Base-by-base conservation (phyloP, 2,329 filamentous ascomycete genomes). In the Fusarium albidum region DNA sequence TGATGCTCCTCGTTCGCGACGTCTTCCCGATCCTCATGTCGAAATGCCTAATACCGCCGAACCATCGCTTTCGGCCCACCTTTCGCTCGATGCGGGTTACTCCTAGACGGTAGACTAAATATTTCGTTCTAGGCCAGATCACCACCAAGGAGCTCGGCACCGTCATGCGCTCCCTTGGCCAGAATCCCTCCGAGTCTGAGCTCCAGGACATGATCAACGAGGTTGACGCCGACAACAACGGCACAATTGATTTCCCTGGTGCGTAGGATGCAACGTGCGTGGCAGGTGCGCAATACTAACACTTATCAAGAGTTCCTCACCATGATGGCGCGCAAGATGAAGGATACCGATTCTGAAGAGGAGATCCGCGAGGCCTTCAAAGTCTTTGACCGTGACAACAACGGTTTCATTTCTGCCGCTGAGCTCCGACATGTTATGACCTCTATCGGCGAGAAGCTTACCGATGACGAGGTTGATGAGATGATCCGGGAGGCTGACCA, bases 291-390 rank as follows among this genome's bases (percentile, higher is more conserved):
- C 5, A 29, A 34, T 53, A 41, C 62, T 68, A 52, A 68, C 59
- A 52, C 11, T 28, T 25, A n/a, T 17, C 37, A 70, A 94, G 91
- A 95, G 73, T 95, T 95, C 77, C 81, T 95, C 57, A 95, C 91
- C 61, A 95, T 95, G 91, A 95, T 95, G 91, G 91, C 91, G 55
- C 86, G 91, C 71, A 95, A 95, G 81, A 95, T 95, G 91, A 94
- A 94, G 82, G 91, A 94, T 70, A 95, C 91, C 66, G 91, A 95
- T 72, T 94, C 90, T 41, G 91, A 95, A 77, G 91, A 95, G 78
- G 91, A 95, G 75, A 95, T 95, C 67, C 86, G 91, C 68, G 91
- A 94, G 75, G 90, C 90, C 12, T 94, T 94, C 85, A 93, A 93
- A 83, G 86, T 89, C 49, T 95, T 95, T 69, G 91, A 95, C 73